phyloP scores from a whole-genome alignment of 345 rosid genomes.

The Pugionium cornutum region DNA sequence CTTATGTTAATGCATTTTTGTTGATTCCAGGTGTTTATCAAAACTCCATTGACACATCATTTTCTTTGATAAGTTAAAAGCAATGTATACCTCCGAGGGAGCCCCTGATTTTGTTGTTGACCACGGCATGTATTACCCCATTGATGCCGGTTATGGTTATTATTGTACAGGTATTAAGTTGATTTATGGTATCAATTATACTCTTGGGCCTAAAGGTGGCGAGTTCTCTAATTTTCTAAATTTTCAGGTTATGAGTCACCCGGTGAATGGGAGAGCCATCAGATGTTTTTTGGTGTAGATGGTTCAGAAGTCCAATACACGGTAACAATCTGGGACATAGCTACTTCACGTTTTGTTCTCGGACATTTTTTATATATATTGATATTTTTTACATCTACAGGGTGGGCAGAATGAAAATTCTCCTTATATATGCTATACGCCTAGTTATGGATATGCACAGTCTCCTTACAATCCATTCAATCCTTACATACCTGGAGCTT shows the following conservation, averaged over 20 bases:
- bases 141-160: constrained; percentile 74
- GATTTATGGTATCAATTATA: not conserved
- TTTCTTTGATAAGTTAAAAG: constrained; percentile 51
- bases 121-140: constrained; percentile 78
- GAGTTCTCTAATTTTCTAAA: constrained; percentile 6
- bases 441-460: constrained; percentile 81
- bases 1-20: not conserved
- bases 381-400: constrained; percentile 44
- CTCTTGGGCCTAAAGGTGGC: constrained; percentile 17
- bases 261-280: constrained; percentile 92
- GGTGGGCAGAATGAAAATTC: constrained; percentile 78
- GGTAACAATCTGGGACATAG: constrained; percentile 41
- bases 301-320: constrained; percentile 76
- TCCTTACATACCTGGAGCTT: constrained; percentile 87
- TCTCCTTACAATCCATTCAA: constrained; percentile 89
- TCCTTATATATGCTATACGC: constrained; percentile 81
- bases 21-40: constrained; percentile 51
- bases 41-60: constrained; percentile 46
- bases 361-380: not conserved
- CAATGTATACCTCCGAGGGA: constrained; percentile 77
- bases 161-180: constrained; percentile 79
- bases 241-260: constrained; percentile 80
- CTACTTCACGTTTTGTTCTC: constrained; percentile 1
- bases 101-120: constrained; percentile 66
- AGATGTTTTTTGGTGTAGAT: constrained; percentile 71